These are phyloP conservation scores for Pisolithus sp. DNA, from an alignment of 768 basidiomycete species.

Conservation along the genomic window DNA sequence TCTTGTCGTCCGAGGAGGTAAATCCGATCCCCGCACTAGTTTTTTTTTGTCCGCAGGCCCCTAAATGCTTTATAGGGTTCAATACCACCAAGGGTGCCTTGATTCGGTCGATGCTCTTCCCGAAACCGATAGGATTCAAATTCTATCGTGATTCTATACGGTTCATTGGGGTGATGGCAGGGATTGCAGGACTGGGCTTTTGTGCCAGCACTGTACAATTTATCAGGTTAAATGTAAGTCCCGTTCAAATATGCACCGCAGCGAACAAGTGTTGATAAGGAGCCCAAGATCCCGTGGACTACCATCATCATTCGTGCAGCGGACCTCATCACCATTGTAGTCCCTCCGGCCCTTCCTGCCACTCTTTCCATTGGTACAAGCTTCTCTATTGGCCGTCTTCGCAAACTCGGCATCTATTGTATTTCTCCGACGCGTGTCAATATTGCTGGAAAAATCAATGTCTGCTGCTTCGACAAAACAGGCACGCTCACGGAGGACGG, in stretches of 20 bases:
- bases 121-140: slow-evolving; percentile 97
- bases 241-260: neutral
- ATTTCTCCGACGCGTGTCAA: slow-evolving; percentile 96
- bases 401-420: slow-evolving; percentile 86
- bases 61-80: slow-evolving; percentile 53
- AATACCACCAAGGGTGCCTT: slow-evolving; percentile 97
- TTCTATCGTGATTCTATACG: slow-evolving; percentile 90
- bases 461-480: slow-evolving; percentile 98
- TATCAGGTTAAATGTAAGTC: slow-evolving; percentile 74
- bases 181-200: slow-evolving; percentile 90
- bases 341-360: slow-evolving; percentile 94
- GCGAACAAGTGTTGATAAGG: slow-evolving; percentile 2
- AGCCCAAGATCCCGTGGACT: slow-evolving; percentile 69
- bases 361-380: slow-evolving; percentile 96
- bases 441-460: slow-evolving; percentile 91
- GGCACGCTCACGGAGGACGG: slow-evolving; percentile 98
- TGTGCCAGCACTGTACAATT: slow-evolving; percentile 90
- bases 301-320: slow-evolving; percentile 89
- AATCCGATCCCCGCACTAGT: slow-evolving; percentile 6
- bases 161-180: slow-evolving; percentile 87
- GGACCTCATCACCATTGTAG: slow-evolving; percentile 94
- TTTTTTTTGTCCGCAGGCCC: slow-evolving; percentile 3
- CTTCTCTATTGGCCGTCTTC: slow-evolving; percentile 85
- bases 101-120: slow-evolving; percentile 95
- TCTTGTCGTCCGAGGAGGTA: slow-evolving; percentile 82